Base-by-base conservation (phyloP, 768 basidiomycete genomes). In the Rhizopogon sp. region DNA sequence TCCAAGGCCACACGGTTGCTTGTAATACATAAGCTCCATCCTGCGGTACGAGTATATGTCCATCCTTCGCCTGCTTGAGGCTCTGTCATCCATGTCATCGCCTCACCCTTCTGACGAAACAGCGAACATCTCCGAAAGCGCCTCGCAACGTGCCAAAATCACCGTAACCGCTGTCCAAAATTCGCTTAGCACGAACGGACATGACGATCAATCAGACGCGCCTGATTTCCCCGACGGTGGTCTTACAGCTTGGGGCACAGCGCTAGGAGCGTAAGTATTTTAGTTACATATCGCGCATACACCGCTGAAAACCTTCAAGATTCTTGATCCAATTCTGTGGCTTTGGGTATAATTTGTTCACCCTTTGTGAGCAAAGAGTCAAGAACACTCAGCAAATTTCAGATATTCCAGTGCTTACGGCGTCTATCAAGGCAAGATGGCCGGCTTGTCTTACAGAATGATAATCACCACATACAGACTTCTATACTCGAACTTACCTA, bases 351-450 rank as follows among this genome's bases (percentile, higher is more conserved):
- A 22, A 44, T 40, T 17, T 1, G 14, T 50, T 43, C 31, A 6
- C 20, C 22, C n/a, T 7, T n/a, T n/a, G 0, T 29, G 10, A 22
- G 20, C 14, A 50, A 50, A 16, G 50, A 16, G 25, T 25, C 1
- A 37, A 16, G 25, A 25, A 25, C 25, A 25, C 39, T 16, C 11
- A 46, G 35, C 14, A 44, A 7, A 8, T 33, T 13, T 5, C 52
- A 75, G 74, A 17, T 68, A 72, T 47, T 60, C 68, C 8, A 65
- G 62, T 43, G 65, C 72, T 2, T 77, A 70, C 50, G 75, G 75
- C 25, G 74, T 75, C 33, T 76, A 74, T 50, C 73, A 77, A 68
- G 74, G 74, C 49, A 52, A 29, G 42, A 25, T 11, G 44, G 39
- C 22, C 20, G 22, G 33, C 9, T 43, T 39, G 50, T 16, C 22